Conservation (phyloP, 2,329 filamentous ascomycete species). For the Colletotrichum shisoi region DNA sequence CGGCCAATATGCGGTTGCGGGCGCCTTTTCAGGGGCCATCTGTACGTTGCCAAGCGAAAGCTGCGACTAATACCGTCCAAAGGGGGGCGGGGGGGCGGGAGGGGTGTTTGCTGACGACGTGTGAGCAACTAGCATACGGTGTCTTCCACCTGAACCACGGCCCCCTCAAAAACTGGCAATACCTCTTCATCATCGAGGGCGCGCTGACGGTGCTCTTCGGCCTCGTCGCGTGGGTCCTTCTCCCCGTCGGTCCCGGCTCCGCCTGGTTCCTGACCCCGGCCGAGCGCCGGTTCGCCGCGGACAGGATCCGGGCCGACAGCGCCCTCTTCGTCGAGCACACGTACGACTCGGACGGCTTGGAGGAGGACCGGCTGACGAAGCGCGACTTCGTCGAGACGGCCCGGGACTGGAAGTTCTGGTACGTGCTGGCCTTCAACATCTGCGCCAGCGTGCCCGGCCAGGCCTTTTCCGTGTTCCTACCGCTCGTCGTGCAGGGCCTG, state of each 20-base stretch:
- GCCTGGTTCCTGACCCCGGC: slow-evolving; percentile 51
- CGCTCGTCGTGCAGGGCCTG: slow-evolving; percentile 47
- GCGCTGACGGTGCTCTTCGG: slow-evolving; percentile 50
- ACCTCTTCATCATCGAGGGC: slow-evolving; percentile 57
- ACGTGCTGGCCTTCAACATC: slow-evolving; percentile 47
- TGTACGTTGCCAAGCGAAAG: slow-evolving; percentile 32
- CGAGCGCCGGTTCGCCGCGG: slow-evolving; percentile 50
- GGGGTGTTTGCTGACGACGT: slow-evolving; percentile 19
- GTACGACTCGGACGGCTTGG: slow-evolving; percentile 36
- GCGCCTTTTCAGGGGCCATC: slow-evolving; percentile 63
- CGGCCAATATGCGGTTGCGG: slow-evolving; percentile 64
- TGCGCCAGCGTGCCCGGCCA: slow-evolving; percentile 46
- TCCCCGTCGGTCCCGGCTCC: slow-evolving; percentile 50
- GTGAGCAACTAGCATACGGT: slow-evolving; percentile 46
- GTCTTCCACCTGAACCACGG: slow-evolving; percentile 51
- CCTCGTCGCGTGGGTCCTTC: slow-evolving; percentile 50
- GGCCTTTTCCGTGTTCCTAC: slow-evolving; percentile 49
- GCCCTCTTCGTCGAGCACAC: slow-evolving; percentile 46
- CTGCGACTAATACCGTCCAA: slow-evolving; percentile 16
- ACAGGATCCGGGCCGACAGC: slow-evolving; percentile 49
- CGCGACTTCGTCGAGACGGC: slow-evolving; percentile 48
- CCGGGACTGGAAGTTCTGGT: slow-evolving; percentile 51
- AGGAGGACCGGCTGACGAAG: slow-evolving; percentile 42
- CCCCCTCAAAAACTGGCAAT: slow-evolving; percentile 51
- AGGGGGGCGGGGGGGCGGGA: too few relatives aligned